These are phyloP conservation scores for Verticillium nubilum DNA, from an alignment of 2,329 filamentous ascomycete species.

Conservation along the genomic window DNA sequence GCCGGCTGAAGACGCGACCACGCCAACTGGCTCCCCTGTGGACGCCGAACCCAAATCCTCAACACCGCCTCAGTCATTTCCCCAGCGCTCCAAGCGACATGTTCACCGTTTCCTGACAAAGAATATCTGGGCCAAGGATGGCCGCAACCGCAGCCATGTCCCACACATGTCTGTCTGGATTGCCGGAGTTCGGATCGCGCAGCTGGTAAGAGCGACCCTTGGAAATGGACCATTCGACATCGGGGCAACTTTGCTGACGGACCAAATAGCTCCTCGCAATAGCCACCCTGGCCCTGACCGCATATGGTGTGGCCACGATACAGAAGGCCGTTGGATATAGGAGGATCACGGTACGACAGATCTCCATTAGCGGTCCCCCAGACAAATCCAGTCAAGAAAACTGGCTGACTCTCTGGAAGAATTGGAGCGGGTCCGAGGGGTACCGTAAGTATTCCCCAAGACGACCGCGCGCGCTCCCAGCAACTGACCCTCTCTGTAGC, in stretches of 20 bases:
- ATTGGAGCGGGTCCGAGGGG: conserved; percentile 12
- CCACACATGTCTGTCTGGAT: conserved; percentile 13
- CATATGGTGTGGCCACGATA: conserved; percentile 11
- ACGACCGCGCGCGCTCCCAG: background rate
- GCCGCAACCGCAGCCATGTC: conserved; percentile 11
- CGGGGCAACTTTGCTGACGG: background rate
- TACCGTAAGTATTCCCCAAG: conserved; percentile 9
- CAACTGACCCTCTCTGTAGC: conserved; percentile 5
- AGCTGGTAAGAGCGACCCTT: conserved; percentile 8
- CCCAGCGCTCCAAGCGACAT: background rate
- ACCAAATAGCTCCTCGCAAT: conserved; percentile 7
- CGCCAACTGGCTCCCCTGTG: background rate
- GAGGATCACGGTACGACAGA: conserved; percentile 12
- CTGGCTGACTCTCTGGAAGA: conserved; percentile 7
- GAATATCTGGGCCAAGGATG: conserved; percentile 13
- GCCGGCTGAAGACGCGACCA: conserved; percentile 2
- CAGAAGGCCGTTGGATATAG: conserved; percentile 11
- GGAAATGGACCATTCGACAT: no score
- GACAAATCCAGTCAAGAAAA: background rate
- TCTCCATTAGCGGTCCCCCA: background rate
- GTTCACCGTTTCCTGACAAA: conserved; percentile 9
- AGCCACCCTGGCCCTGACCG: conserved; percentile 11
- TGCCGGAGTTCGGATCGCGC: conserved; percentile 8
- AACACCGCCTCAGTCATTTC: background rate
- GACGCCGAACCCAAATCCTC: background rate